Percentiles rank a stretch among this genome's conserved stretches.
These are phyloP conservation scores for Aphelidium insulamus DNA, from an alignment of 371 early-diverging fungal species.

Conservation along the genomic window DNA sequence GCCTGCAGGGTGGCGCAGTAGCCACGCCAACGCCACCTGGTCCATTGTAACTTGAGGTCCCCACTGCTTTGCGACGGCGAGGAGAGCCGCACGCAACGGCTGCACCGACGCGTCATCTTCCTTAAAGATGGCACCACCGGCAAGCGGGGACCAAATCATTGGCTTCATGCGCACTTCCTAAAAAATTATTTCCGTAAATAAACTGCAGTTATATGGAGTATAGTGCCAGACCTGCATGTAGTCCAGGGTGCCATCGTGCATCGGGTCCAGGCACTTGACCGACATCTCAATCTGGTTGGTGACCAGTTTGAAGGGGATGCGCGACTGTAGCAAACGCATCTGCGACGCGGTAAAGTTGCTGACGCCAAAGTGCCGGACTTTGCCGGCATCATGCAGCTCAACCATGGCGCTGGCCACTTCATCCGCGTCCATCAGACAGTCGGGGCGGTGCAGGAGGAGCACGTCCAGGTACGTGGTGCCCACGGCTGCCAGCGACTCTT, in stretches of 20 bases:
- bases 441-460: constrained; percentile 13
- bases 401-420: constrained; percentile 8
- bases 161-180: constrained; percentile 5
- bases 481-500: constrained; percentile 5
- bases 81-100: constrained; percentile 6
- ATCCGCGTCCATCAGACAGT: constrained; percentile 15
- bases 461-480: constrained; percentile 9
- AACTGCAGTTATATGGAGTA: constrained; percentile 1
- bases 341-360: constrained; percentile 8
- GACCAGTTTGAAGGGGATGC: constrained; percentile 7
- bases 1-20: constrained; percentile 9
- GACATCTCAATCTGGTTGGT: constrained; percentile 13
- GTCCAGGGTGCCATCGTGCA: constrained; percentile 6
- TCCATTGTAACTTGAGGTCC: constrained; percentile 10
- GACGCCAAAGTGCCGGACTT: constrained; percentile 10
- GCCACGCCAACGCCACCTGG: constrained; percentile 16
- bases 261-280: constrained; percentile 1
- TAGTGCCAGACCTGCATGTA: constrained; percentile 4
- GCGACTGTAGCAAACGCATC: constrained; percentile 7
- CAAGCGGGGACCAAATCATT: constrained; percentile 16
- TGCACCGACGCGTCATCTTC: constrained; percentile 2
- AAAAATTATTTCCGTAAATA: constrained; percentile 1
- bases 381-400: constrained; percentile 3
- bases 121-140: constrained; percentile 10
- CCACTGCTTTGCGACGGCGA: constrained; percentile 5